These are phyloP conservation scores for Sordariomycetes sp. DNA, from an alignment of 2,329 filamentous ascomycete genomes.

Conservation along the genomic window DNA sequence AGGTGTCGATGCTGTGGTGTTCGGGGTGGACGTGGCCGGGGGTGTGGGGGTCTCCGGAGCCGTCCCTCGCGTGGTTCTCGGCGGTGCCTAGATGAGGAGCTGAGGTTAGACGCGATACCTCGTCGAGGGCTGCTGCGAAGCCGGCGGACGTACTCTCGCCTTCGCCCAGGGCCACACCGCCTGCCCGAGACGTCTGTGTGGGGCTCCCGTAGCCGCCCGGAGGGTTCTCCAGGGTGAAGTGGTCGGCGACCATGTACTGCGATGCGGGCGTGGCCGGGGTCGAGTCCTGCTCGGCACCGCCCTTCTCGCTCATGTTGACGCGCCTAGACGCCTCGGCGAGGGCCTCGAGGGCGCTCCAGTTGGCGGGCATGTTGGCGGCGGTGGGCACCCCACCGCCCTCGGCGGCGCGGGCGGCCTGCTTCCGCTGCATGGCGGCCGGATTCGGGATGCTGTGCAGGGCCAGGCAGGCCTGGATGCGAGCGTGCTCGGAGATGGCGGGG, in stretches of 20 bases:
- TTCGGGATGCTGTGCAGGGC: constrained; percentile 58
- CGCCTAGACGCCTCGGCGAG: constrained; percentile 79
- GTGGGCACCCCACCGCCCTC: background rate
- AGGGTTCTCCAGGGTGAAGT: constrained; percentile 41
- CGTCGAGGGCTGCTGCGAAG: background rate
- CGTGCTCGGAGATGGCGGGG: constrained; percentile 59
- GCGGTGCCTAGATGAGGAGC: background rate
- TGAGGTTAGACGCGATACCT: background rate
- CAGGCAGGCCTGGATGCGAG: constrained; percentile 62
- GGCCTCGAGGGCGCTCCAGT: constrained; percentile 73
- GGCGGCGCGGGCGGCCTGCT: constrained; percentile 6
- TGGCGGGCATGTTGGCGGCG: constrained; percentile 28
- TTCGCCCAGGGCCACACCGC: constrained; percentile 10
- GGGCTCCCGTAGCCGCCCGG: constrained; percentile 31
- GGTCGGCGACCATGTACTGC: constrained; percentile 3
- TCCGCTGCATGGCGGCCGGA: constrained; percentile 20
- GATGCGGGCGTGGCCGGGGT: background rate
- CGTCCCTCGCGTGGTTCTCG: background rate
- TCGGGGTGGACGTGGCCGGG: background rate
- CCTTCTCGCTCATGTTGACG: constrained; percentile 53
- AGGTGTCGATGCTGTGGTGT: constrained; percentile 19
- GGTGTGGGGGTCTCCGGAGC: background rate
- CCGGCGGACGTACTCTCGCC: constrained; percentile 19
- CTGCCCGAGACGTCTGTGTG: background rate
- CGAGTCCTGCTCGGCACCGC: constrained; percentile 17